Evolutionary conservation across 2,329 filamentous ascomycete genomes (phyloP).

Genomic region (Escovopsis sp.): DNA sequence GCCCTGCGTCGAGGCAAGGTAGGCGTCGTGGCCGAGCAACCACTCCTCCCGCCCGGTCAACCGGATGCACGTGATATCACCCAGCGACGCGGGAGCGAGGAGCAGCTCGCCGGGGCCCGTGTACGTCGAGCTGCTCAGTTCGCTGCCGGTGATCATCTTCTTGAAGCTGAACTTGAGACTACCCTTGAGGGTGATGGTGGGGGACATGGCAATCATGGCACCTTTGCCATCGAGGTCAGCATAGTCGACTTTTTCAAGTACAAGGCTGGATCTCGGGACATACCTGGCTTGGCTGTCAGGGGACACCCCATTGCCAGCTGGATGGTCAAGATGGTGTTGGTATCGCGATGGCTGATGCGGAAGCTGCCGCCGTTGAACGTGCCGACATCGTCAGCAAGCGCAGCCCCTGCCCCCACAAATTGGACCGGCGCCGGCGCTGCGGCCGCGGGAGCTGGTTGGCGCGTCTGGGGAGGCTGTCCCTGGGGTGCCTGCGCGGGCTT

Average conservation of each 20-base stretch:
- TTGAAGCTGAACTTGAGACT: constrained; percentile 76
- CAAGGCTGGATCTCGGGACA: neutral
- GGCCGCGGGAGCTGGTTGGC: constrained; percentile 8
- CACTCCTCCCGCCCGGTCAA: constrained; percentile 60
- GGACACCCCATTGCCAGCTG: constrained; percentile 86
- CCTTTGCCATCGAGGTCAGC: constrained; percentile 32
- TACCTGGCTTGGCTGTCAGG: constrained; percentile 62
- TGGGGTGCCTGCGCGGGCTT: constrained; percentile 2
- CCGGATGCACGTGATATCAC: constrained; percentile 72
- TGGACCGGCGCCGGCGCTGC: constrained; percentile 32
- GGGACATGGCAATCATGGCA: constrained; percentile 90
- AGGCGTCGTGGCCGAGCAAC: constrained; percentile 77
- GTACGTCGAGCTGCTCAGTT: constrained; percentile 64
- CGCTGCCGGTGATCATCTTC: constrained; percentile 73
- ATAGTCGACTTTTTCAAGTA: no score
- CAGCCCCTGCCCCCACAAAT: constrained; percentile 47
- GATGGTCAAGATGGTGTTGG: constrained; percentile 76
- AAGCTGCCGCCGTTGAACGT: constrained; percentile 95
- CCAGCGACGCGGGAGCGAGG: constrained; percentile 63
- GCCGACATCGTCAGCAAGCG: constrained; percentile 71
- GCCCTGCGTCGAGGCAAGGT: constrained; percentile 74
- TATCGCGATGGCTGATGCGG: constrained; percentile 81
- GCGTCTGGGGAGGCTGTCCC: neutral
- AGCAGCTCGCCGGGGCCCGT: constrained; percentile 86
- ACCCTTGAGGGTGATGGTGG: constrained; percentile 72